Base-by-base conservation (phyloP, 2,329 filamentous ascomycete genomes). In the Fusarium anguioides region DNA sequence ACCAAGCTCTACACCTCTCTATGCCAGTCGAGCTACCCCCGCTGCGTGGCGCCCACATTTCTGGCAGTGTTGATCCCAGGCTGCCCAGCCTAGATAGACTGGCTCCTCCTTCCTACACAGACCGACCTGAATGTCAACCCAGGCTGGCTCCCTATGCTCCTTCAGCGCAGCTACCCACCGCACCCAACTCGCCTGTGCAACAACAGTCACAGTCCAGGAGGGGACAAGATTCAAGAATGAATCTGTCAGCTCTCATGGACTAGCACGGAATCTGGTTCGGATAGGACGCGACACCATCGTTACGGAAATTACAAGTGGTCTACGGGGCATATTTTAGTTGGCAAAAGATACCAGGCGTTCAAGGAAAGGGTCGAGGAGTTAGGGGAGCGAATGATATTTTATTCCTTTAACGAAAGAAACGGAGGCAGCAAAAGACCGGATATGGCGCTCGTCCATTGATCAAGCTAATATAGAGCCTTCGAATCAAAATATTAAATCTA, bases 21-120 rank as follows among this genome's bases (percentile, higher is more conserved):
- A 72, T 77, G 12, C 79, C 79, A 2, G 74, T 82, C 36, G 80
- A 81, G 54, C 73, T 84, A n/a, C 81, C 83, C 27, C 77, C 76
- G 1, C 72, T 79, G 5, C 72, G 69, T 39, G 46, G 18, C 15
- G 36, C 44, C 15, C 36, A 46, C 17, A 24, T 41, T 51, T 24
- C 39, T n/a, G 15, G 27, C 17, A 27, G 31, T 24, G 45, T 14
- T n/a, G 66, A 71, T 14, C 57, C 67, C 15, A 75, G 64, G 33
- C 73, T 79, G 8, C 78, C 78, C 7, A 71, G 75, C 29, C 56
- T 80, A 11, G 72, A 68, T 12, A 58, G 55, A 14, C 29, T 68
- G 12, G 44, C 62, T 33, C 66, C 49, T 29, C 42, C 67, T 12
- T 35, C 52, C 17, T 69, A 62, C 29, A 27, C 29, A 29, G 64